Evolutionary conservation across 768 basidiomycete genomes (phyloP).

Genomic region (Tubosaeta sp.): DNA sequence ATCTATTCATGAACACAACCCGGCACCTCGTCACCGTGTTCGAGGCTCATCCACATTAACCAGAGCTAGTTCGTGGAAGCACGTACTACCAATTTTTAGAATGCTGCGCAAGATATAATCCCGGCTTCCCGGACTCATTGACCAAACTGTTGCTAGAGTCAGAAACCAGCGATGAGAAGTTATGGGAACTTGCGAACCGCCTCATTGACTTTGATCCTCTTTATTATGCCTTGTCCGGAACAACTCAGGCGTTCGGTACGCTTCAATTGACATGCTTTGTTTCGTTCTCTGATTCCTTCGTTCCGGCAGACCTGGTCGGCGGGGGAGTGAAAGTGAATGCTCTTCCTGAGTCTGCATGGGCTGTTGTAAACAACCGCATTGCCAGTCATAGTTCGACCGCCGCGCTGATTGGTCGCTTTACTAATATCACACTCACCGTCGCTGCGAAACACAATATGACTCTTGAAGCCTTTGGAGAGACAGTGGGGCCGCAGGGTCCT

Average conservation of each 20-base stretch:
- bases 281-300: slow-evolving; percentile 22
- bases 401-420: slow-evolving; percentile 13
- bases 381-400: slow-evolving; percentile 28
- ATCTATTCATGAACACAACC: background rate
- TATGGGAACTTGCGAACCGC: slow-evolving; percentile 10
- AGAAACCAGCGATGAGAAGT: slow-evolving; percentile 17
- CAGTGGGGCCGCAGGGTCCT: slow-evolving; percentile 19
- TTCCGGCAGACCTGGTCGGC: slow-evolving; percentile 36
- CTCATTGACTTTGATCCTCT: slow-evolving; percentile 21
- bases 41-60: slow-evolving; percentile 41
- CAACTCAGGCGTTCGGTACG: slow-evolving; percentile 27
- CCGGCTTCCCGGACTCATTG: slow-evolving; percentile 27
- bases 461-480: slow-evolving; percentile 37
- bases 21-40: slow-evolving; percentile 38
- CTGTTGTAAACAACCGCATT: slow-evolving; percentile 33
- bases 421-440: slow-evolving; percentile 1
- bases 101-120: slow-evolving; percentile 41
- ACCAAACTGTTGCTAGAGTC: slow-evolving; percentile 21
- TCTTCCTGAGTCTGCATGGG: slow-evolving; percentile 39
- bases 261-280: background rate
- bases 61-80: slow-evolving; percentile 25
- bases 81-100: slow-evolving; percentile 31
- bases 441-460: slow-evolving; percentile 38
- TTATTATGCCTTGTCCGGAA: slow-evolving; percentile 22
- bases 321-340: slow-evolving; percentile 45